phyloP scores from a whole-genome alignment of 2,329 filamentous ascomycete genomes.

The Volutella citrinella region DNA sequence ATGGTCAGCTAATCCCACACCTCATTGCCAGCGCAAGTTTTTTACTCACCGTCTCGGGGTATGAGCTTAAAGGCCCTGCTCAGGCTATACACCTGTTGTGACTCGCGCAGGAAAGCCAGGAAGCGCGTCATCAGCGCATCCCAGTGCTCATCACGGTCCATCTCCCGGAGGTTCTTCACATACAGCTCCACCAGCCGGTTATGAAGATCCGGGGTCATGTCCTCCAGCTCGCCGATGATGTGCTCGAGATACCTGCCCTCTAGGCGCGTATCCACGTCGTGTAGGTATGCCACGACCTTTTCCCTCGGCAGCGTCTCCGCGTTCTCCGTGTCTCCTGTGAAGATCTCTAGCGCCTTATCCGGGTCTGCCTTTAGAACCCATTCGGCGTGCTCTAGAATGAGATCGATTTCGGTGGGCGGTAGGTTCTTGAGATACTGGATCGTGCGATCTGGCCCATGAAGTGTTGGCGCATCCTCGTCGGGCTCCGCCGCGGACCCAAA shows the following conservation, averaged over 20 bases:
- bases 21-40: too few relatives aligned
- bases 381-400: slow-evolving; percentile 86
- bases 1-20: too few relatives aligned
- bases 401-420: slow-evolving; percentile 80
- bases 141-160: slow-evolving; percentile 46
- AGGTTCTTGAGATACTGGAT: slow-evolving; percentile 88
- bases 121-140: slow-evolving; percentile 62
- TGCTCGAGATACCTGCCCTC: slow-evolving; percentile 87
- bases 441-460: slow-evolving; percentile 81
- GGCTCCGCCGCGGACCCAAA: slow-evolving; percentile 65
- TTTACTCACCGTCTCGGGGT: slow-evolving; percentile 70
- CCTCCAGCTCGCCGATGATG: slow-evolving; percentile 81
- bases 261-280: slow-evolving; percentile 64
- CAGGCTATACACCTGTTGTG: slow-evolving; percentile 72
- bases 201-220: slow-evolving; percentile 82
- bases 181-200: slow-evolving; percentile 73
- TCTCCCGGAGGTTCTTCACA: slow-evolving; percentile 54
- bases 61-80: slow-evolving; percentile 74
- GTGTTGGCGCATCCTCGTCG: slow-evolving; percentile 47
- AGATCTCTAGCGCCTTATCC: slow-evolving; percentile 83
- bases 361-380: slow-evolving; percentile 79
- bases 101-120: slow-evolving; percentile 71
- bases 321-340: slow-evolving; percentile 90
- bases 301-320: slow-evolving; percentile 83
- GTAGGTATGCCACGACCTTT: slow-evolving; percentile 71